These are phyloP conservation scores for Apostasia shenzhenica DNA, from an alignment of 106 monocot species.

Conservation along the genomic window DNA sequence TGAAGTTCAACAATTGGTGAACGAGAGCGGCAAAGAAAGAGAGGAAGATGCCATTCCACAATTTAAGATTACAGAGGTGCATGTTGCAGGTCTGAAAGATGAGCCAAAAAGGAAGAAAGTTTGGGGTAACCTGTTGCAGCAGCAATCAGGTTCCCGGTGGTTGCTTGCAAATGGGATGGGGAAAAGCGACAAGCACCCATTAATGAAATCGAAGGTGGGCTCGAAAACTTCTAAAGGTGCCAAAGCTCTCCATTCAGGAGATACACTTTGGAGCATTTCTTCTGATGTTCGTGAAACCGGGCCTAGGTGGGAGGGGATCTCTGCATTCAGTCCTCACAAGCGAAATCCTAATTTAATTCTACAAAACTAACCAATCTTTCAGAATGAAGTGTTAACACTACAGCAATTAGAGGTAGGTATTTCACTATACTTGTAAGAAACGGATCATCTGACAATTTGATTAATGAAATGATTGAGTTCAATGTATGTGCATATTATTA, in stretches of 20 bases:
- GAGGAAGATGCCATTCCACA: constrained; percentile 48
- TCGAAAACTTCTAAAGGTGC: constrained; percentile 29
- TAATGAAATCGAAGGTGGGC: constrained; percentile 65
- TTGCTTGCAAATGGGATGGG: constrained; percentile 92
- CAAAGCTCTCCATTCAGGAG: constrained; percentile 42
- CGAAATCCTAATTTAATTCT: constrained; percentile 88
- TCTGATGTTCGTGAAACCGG: constrained; percentile 52
- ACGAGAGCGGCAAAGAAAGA: constrained; percentile 28
- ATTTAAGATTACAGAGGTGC: constrained; percentile 85
- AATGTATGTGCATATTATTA: no score
- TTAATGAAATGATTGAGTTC: no score
- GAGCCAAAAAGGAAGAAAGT: constrained; percentile 51
- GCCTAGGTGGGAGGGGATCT: constrained; percentile 47
- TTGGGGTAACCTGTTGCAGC: constrained; percentile 58
- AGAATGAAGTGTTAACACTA: no score
- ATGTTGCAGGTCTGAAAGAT: constrained; percentile 80
- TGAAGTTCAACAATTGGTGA: not conserved
- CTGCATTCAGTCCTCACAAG: constrained; percentile 40
- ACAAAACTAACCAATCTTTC: constrained; percentile 28
- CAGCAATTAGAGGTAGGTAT: no score
- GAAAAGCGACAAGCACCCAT: constrained; percentile 78
- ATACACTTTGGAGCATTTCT: constrained; percentile 92
- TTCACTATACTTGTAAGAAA: no score
- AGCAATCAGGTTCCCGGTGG: constrained; percentile 88
- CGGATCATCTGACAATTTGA: no score